Conservation (phyloP, 2,329 filamentous ascomycete species). For the Pestalotiopsis fici region DNA sequence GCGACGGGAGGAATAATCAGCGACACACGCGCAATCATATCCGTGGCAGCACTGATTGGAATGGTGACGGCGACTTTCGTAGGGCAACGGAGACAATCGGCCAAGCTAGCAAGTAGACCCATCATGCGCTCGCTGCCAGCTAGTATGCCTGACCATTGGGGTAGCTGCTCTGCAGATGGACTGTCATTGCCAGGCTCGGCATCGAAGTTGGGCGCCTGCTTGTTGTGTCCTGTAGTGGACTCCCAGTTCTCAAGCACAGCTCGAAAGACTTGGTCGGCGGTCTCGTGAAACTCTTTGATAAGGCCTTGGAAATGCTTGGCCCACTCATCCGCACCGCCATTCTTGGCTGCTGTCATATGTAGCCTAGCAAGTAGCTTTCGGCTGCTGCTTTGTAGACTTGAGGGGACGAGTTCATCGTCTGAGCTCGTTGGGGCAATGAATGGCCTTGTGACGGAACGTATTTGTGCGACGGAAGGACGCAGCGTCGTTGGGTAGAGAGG, state of each 20-base stretch:
- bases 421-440: conserved; percentile 67
- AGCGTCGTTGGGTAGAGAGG: conserved; percentile 84
- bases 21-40: conserved; percentile 70
- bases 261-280: conserved; percentile 77
- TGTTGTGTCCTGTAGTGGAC: conserved; percentile 55
- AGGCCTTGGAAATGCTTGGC: conserved; percentile 62
- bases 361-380: conserved; percentile 70
- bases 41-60: conserved; percentile 67
- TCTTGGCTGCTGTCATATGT: conserved; percentile 80
- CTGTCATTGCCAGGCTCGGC: conserved; percentile 49
- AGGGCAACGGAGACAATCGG: conserved; percentile 60
- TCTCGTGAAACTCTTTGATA: conserved; percentile 66
- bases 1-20: conserved; percentile 59
- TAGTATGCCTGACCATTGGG: conserved; percentile 72
- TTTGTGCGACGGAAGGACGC: conserved; percentile 71
- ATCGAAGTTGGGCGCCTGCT: conserved; percentile 44
- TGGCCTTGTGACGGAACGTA: conserved; percentile 60
- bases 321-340: conserved; percentile 78
- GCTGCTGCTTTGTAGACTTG: conserved; percentile 56
- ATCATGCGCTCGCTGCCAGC: conserved; percentile 71
- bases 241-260: conserved; percentile 83
- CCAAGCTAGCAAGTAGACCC: conserved; percentile 66
- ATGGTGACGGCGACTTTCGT: conserved; percentile 68
- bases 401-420: conserved; percentile 48
- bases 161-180: conserved; percentile 52